phyloP scores from a whole-genome alignment of 116 monocot genomes.

The Posidonia oceanica region DNA sequence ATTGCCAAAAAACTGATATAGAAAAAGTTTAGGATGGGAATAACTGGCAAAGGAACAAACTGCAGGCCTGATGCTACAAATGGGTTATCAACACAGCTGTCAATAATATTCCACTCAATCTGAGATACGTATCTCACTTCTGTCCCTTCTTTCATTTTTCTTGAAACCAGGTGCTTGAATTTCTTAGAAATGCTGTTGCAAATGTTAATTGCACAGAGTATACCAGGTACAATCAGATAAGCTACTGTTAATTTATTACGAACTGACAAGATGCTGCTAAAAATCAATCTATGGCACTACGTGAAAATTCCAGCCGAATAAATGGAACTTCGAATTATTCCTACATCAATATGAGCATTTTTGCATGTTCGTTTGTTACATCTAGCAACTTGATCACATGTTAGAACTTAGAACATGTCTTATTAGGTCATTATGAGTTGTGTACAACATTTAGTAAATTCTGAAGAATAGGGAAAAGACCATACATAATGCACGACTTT shows the following conservation, averaged over 20 bases:
- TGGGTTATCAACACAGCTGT: slow-evolving; percentile 40
- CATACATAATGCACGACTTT: no score
- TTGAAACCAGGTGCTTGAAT: slow-evolving; percentile 67
- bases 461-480: no score
- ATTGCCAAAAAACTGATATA: neutral
- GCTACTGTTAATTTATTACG: neutral
- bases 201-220: neutral
- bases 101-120: slow-evolving; percentile 86
- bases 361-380: no score
- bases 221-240: neutral
- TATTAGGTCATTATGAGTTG: no score
- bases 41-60: slow-evolving; percentile 93
- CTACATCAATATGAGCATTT: no score
- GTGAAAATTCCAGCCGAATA: no score
- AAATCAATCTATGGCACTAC: no score
- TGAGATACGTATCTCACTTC: slow-evolving; percentile 73
- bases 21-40: neutral
- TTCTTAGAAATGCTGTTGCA: slow-evolving; percentile 40
- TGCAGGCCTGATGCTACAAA: slow-evolving; percentile 72
- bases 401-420: no score
- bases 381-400: no score
- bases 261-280: no score
- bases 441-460: no score
- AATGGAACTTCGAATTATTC: no score
- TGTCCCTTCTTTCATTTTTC: slow-evolving; percentile 69